Evolutionary conservation across 2,329 filamentous ascomycete genomes (phyloP).

Genomic region (Aspergillus fructus): DNA sequence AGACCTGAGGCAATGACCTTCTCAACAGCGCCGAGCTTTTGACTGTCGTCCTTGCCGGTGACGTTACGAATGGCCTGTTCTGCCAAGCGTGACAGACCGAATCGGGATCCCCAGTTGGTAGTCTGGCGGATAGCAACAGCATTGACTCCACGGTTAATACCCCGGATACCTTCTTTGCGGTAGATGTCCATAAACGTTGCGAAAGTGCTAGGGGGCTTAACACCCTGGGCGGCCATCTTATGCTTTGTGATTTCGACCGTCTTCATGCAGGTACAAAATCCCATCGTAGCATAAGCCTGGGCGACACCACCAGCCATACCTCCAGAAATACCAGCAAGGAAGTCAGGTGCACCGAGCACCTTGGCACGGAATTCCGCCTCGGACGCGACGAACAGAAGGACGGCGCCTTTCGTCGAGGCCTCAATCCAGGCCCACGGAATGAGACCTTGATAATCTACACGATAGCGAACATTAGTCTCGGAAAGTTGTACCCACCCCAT

Average conservation of each 20-base stretch:
- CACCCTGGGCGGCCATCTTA: constrained; percentile 81
- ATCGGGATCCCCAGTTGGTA: constrained; percentile 98
- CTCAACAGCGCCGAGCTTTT: constrained; percentile 76
- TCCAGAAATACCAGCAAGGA: constrained; percentile 82
- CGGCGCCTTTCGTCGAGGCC: constrained; percentile 98
- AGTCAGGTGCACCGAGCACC: constrained; percentile 77
- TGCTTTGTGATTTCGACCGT: constrained; percentile 99
- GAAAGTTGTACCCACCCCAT: constrained; percentile 14
- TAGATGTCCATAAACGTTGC: constrained; percentile 97
- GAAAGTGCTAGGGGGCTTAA: constrained; percentile 86
- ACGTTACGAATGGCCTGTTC: constrained; percentile 80
- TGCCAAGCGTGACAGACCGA: constrained; percentile 87
- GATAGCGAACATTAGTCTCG: constrained; percentile 12
- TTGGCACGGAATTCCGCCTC: constrained; percentile 96
- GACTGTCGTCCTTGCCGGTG: constrained; percentile 74
- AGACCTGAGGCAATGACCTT: constrained; percentile 85
- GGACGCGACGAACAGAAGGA: constrained; percentile 97
- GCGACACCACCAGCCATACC: constrained; percentile 94
- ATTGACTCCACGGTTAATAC: constrained; percentile 99
- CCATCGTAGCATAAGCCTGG: constrained; percentile 99
- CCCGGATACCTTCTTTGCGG: constrained; percentile 85
- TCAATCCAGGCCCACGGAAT: constrained; percentile 99
- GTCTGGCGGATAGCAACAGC: constrained; percentile 98
- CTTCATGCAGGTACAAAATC: constrained; percentile 99
- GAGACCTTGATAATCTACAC: constrained; percentile 92